Evolutionary conservation across 164 flowering plant genomes (phyloP).

Genomic region (Vitis riparia): DNA sequence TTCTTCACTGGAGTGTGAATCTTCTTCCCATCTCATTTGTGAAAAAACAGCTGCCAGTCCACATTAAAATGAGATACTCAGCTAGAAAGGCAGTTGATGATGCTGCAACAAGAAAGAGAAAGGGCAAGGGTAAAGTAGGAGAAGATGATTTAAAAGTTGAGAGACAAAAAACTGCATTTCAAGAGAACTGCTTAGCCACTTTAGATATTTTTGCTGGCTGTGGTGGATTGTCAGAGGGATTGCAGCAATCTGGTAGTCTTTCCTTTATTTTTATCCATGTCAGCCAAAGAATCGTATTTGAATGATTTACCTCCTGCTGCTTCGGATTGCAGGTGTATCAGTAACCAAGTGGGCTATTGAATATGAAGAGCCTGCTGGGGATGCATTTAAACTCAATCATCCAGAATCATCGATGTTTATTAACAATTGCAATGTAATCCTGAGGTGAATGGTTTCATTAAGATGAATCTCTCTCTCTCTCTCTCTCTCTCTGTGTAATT

Average conservation of each 20-base stretch:
- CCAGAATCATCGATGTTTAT: slow-evolving; percentile 63
- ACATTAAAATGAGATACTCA: slow-evolving; percentile 46
- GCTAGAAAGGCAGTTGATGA: slow-evolving; percentile 26
- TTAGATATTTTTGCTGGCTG: slow-evolving; percentile 98
- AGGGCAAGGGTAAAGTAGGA: slow-evolving; percentile 76
- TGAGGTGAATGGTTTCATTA: slow-evolving; percentile 45
- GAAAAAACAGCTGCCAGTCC: slow-evolving; percentile 60
- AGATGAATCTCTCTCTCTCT: neutral
- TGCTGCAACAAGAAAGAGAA: slow-evolving; percentile 57
- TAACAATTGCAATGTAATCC: slow-evolving; percentile 88
- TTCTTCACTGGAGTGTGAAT: neutral
- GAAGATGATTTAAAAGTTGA: slow-evolving; percentile 36
- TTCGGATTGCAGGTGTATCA: slow-evolving; percentile 57
- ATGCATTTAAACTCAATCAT: slow-evolving; percentile 85
- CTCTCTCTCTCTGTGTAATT: neutral
- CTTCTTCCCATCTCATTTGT: neutral
- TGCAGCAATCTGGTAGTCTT: slow-evolving; percentile 65
- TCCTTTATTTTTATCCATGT: neutral
- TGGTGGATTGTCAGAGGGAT: slow-evolving; percentile 95
- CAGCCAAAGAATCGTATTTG: too few species aligned
- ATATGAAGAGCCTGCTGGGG: slow-evolving; percentile 92
- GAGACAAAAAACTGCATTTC: slow-evolving; percentile 23
- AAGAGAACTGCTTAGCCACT: slow-evolving; percentile 56
- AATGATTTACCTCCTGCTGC: neutral
- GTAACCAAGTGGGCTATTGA: slow-evolving; percentile 96